Evolutionary conservation across 345 rosid genomes (phyloP), one percentile per base, ranked within the genome.

Genomic region (Microcos paniculata): DNA sequence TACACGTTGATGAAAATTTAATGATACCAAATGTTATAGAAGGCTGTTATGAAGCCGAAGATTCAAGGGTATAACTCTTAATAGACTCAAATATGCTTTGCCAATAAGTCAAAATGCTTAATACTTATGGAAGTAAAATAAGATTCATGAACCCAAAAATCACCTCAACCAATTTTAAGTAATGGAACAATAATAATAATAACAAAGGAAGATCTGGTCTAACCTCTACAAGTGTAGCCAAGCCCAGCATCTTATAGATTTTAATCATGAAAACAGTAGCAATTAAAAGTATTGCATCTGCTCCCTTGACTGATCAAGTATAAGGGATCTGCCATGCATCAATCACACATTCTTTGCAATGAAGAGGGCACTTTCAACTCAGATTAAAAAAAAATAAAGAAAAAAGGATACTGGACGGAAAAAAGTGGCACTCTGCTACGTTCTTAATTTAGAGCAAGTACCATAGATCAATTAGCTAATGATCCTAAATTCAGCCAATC

Each of bases 301-400:
- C 98, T 3, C 99, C 99, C 79, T 93, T 93, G 73, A 72, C 65
- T 79, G n/a, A n/a, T n/a, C 97, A 86, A 68, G 94, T 97, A 84
- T 88, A 83, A 82, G 87, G 93, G 82, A 96, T 88, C 87, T 96
- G 99, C 95, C 97, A 93, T 52, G 92, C 97, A 61, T 96, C 98
- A 63, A 92, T 74, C n/a, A 93, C 79, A 80, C 93, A 96, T 72
- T 96, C 98, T 84, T 96, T 96, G 87, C 92, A 90, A 73, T 92
- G 74, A 42, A 93, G 84, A 73, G 99, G 99, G 80, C 99, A 93
- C 99, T 96, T n/a, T n/a, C n/a, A 69, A 51, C 30, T 24, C 19
- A 11, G 48, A 10, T 30, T 15, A 18, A 30, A 49, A 69, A 21
- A 24, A 52, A 52, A 0, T 6, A 0, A n/a, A n/a, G 30, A 13